Evolutionary conservation across 257 asterid genomes (phyloP), one percentile per base, ranked within the genome.

Genomic region (Solanum etuberosum): DNA sequence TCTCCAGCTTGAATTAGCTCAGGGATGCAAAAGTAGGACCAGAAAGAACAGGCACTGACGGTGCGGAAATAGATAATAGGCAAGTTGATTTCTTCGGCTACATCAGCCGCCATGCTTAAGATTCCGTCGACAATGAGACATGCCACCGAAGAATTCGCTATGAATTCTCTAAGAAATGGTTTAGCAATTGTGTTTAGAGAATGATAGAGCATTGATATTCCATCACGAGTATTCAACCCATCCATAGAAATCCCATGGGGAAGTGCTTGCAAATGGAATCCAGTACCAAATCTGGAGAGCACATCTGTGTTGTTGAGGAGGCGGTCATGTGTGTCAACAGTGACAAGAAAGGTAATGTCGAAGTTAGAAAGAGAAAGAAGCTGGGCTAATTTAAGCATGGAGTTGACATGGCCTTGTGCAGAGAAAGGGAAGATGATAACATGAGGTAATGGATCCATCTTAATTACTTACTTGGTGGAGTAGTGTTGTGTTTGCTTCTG

Each of bases 91-190:
- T 94, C 93, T 40, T 86, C 12, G 1, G 92, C 93, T 37, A 92
- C 94, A 89, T 91, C 95, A 21, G 78, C 68, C 2, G 92, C 88
- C 54, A 92, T 91, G 7, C 92, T 90, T 70, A 90, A 54, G 1
- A 86, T 35, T 83, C 93, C 92, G 76, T 94, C 98, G 1, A 90
- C 90, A 4, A 94, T 83, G n/a, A 92, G 43, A 84, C 93, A 91
- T 0, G 89, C 78, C 73, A 94, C 91, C 0, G 89, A 38, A 37
- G 86, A 63, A 40, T 29, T 0, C 35, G 15, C 48, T 84, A 94
- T 35, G 88, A 90, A 76, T 14, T 93, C 92, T 90, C 54, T 91
- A 42, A 94, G 89, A 40, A 90, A 29, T 4, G 92, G 92, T 31
- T 86, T 88, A 3, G 92, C 85, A 7, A 88, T 70, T 9, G n/a